Evolutionary conservation across 2,329 filamentous ascomycete genomes (phyloP).

Genomic region (Exophiala calicioides): DNA sequence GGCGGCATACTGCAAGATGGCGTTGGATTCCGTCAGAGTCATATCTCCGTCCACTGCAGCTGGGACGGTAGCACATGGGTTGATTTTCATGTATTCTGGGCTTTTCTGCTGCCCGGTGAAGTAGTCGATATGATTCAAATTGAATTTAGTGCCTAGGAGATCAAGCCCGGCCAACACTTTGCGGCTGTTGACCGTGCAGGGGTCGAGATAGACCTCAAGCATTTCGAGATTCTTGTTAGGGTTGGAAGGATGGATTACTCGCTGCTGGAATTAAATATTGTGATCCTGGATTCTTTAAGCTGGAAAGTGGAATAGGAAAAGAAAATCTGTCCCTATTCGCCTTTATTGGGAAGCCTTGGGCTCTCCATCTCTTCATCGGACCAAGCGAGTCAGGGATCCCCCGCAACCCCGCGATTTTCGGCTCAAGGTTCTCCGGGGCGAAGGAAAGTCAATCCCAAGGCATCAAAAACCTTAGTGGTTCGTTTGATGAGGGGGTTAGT

Average conservation of each 20-base stretch:
- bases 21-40: slow-evolving; percentile 45
- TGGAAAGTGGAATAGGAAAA: no score
- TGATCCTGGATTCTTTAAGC: no score
- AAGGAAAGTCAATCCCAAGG: no score
- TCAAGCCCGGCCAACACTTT: slow-evolving; percentile 46
- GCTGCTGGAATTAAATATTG: neutral
- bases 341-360: no score
- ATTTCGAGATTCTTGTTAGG: slow-evolving; percentile 2
- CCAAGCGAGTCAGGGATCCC: no score
- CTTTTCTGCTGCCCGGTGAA: slow-evolving; percentile 45
- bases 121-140: slow-evolving; percentile 42
- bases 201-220: slow-evolving; percentile 39
- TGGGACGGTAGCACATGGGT: slow-evolving; percentile 40
- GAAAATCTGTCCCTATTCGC: no score
- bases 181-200: slow-evolving; percentile 45
- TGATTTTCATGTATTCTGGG: slow-evolving; percentile 30
- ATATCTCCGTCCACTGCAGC: slow-evolving; percentile 43
- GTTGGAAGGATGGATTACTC: neutral
- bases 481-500: no score
- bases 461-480: no score
- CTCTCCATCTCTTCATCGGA: no score
- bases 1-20: slow-evolving; percentile 45
- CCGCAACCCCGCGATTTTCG: no score
- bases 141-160: slow-evolving; percentile 39
- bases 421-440: no score